phyloP scores from a whole-genome alignment of 2,329 filamentous ascomycete species.

The Penicillium sp. region DNA sequence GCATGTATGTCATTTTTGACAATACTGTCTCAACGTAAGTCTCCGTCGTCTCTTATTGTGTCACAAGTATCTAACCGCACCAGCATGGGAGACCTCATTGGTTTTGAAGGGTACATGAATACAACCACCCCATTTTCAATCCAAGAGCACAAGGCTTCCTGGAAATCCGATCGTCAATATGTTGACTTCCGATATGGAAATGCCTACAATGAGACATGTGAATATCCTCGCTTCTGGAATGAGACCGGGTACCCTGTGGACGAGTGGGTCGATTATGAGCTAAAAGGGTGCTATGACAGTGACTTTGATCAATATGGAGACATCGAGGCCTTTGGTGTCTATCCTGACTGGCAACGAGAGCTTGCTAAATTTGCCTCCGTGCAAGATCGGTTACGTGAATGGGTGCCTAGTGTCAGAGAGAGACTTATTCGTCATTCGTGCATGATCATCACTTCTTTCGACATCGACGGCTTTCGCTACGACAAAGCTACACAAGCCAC shows the following conservation, averaged over 20 bases:
- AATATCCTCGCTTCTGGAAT: constrained; percentile 62
- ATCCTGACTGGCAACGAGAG: constrained; percentile 62
- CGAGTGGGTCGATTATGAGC: constrained; percentile 45
- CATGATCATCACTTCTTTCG: constrained; percentile 60
- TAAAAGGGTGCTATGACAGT: constrained; percentile 59
- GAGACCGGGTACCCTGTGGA: constrained; percentile 55
- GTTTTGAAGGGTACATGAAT: constrained; percentile 61
- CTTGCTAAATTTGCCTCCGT: constrained; percentile 65
- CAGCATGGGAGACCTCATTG: constrained; percentile 59
- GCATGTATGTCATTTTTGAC: constrained; percentile 66
- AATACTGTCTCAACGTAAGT: constrained; percentile 63
- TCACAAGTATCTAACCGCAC: neutral
- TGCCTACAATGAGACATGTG: constrained; percentile 52
- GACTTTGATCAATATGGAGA: constrained; percentile 67
- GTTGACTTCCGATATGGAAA: constrained; percentile 58
- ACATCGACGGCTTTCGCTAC: constrained; percentile 65
- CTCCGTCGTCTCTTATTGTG: neutral
- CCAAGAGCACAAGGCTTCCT: constrained; percentile 57
- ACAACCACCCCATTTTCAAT: constrained; percentile 54
- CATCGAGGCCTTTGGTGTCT: constrained; percentile 62
- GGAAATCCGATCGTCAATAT: constrained; percentile 56
- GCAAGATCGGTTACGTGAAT: constrained; percentile 65
- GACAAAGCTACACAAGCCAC: constrained; percentile 66
- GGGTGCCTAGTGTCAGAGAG: constrained; percentile 57
- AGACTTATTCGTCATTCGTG: constrained; percentile 62